phyloP scores from a whole-genome alignment of 1,284 basidiomycete species.

The Rhodotorula sp. region DNA sequence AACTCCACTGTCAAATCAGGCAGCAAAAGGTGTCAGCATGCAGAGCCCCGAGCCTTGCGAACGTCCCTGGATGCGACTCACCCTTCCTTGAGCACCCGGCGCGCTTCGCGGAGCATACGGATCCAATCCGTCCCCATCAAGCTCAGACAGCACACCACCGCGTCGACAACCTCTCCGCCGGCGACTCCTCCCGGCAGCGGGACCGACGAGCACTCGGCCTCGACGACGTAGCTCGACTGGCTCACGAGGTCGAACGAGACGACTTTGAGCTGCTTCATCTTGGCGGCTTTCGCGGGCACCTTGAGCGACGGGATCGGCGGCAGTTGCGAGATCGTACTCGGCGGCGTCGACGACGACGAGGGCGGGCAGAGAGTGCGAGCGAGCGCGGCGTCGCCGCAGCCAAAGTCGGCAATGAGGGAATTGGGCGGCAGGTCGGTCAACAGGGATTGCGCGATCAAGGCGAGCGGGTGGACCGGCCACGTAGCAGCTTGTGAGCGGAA shows the following conservation, averaged over 20 bases:
- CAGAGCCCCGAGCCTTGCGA: not conserved
- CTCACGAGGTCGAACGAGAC: constrained; percentile 44
- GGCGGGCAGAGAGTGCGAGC: constrained; percentile 62
- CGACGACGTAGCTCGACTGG: constrained; percentile 40
- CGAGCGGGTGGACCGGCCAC: constrained; percentile 88
- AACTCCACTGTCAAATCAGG: constrained; percentile 62
- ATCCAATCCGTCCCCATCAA: constrained; percentile 99
- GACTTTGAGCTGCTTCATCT: constrained; percentile 37
- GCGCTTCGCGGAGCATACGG: constrained; percentile 80
- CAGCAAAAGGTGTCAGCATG: not conserved
- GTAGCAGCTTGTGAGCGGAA: constrained; percentile 80
- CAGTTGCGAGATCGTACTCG: not conserved
- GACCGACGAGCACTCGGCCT: constrained; percentile 45
- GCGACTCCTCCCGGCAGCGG: constrained; percentile 39
- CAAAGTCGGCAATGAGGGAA: constrained; percentile 85
- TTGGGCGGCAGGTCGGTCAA: constrained; percentile 59
- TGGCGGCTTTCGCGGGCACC: constrained; percentile 45
- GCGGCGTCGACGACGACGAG: not conserved
- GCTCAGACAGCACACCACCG: constrained; percentile 88
- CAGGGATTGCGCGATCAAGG: constrained; percentile 67
- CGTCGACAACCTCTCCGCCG: constrained; percentile 70
- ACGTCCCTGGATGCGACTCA: constrained; percentile 54
- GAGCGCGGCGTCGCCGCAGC: constrained; percentile 90
- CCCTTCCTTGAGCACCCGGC: constrained; percentile 77
- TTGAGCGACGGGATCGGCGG: constrained; percentile 22